Conservation (phyloP, 441 rosid species). For the Gossypium schwendimanii region DNA sequence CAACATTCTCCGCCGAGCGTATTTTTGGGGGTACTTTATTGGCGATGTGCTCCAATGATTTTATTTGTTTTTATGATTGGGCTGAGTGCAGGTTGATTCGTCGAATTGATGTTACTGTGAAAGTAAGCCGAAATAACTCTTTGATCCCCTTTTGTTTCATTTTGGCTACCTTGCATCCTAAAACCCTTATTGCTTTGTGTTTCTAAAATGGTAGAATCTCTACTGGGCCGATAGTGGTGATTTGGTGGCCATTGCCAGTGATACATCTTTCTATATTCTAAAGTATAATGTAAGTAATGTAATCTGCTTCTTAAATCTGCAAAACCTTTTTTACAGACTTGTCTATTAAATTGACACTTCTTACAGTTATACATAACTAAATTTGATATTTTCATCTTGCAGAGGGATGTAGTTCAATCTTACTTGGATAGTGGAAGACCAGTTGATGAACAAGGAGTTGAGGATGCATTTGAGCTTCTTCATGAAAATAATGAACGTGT, state of each 20-base stretch:
- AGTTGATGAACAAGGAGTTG: slow-evolving; percentile 93
- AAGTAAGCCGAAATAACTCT: slow-evolving; percentile 45
- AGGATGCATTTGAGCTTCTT: slow-evolving; percentile 97
- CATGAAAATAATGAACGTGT: slow-evolving; percentile 96
- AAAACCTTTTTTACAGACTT: neutral
- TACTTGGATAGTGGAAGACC: slow-evolving; percentile 78
- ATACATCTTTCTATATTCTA: slow-evolving; percentile 91
- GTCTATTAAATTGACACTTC: neutral
- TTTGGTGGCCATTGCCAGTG: slow-evolving; percentile 91
- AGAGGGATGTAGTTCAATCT: slow-evolving; percentile 84
- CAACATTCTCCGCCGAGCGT: slow-evolving; percentile 90
- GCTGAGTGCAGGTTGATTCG: slow-evolving; percentile 93
- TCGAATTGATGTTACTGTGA: slow-evolving; percentile 89
- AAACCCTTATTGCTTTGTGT: slow-evolving; percentile 15
- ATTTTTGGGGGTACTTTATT: slow-evolving; percentile 82
- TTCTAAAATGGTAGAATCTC: slow-evolving; percentile 54
- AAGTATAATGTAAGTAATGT: slow-evolving; percentile 65
- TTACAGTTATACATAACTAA: slow-evolving; percentile 11
- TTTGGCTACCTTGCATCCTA: slow-evolving; percentile 11
- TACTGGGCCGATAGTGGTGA: slow-evolving; percentile 99
- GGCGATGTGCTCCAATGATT: slow-evolving; percentile 97
- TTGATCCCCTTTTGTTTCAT: slow-evolving; percentile 13
- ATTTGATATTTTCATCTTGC: slow-evolving; percentile 27
- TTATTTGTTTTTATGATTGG: slow-evolving; percentile 98
- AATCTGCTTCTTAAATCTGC: slow-evolving; percentile 1